Conservation (phyloP, 176 grass and related monocot genomes). For the Zea mays region Zm-B73-REFERENCE-NAM-5.0 NC_050101.1:44952501-44953000, state of each 20-base stretch:
- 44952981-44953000: slow-evolving; percentile 13
- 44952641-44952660: too few species aligned
- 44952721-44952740: neutral
- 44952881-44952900: slow-evolving; percentile 11
- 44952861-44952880: neutral
- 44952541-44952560: slow-evolving; percentile 31
- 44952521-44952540: neutral
- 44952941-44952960: too few species aligned
- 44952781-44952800: neutral
- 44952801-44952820: slow-evolving; percentile 9
- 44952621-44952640: neutral
- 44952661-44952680: neutral
- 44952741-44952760: slow-evolving; percentile 36
- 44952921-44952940: too few species aligned
- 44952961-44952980: too few species aligned
- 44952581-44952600: slow-evolving; percentile 39
- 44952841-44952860: slow-evolving; percentile 26
- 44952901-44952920: neutral
- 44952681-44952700: neutral
- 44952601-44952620: slow-evolving; percentile 40
- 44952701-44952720: slow-evolving; percentile 33
- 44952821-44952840: neutral
- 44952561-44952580: slow-evolving; percentile 40
- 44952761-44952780: neutral
- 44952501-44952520: neutral